A percentile compares a stretch with the other conserved stretches of the same genome.
phyloP scores from a whole-genome alignment of 2,329 filamentous ascomycete species.

The Colletotrichum acutatum region DNA sequence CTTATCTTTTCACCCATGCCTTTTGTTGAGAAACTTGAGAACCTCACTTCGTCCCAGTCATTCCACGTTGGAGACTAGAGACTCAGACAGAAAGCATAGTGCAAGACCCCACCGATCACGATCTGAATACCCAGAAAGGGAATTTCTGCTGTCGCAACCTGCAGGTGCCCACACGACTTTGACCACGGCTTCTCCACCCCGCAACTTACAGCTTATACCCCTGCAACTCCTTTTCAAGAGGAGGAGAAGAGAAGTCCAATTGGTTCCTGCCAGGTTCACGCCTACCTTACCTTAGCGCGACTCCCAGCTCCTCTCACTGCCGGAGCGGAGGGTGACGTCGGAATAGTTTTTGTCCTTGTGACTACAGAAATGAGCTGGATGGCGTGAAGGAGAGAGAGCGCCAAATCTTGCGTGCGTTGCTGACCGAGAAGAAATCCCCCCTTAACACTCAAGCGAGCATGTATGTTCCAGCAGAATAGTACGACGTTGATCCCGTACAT shows the following conservation, averaged over 20 bases:
- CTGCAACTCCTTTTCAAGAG: background rate
- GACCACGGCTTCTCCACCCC: constrained; percentile 18
- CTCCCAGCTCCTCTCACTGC: background rate
- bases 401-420: background rate
- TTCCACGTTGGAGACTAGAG: too few relatives aligned
- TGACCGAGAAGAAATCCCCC: too few relatives aligned
- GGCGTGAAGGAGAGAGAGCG: background rate
- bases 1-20: too few relatives aligned
- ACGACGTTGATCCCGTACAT: too few relatives aligned
- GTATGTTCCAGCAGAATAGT: too few relatives aligned
- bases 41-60: too few relatives aligned
- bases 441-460: too few relatives aligned
- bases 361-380: too few relatives aligned
- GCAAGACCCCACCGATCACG: constrained; percentile 5
- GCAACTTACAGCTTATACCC: background rate
- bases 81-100: background rate
- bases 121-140: constrained; percentile 37
- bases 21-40: too few relatives aligned
- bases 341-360: background rate
- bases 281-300: background rate
- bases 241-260: background rate
- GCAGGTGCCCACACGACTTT: background rate
- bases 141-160: constrained; percentile 18
- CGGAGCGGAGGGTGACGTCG: constrained; percentile 3
- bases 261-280: background rate